phyloP scores from a whole-genome alignment of 225 moss, liverwort and hornwort genomes.

The Lunularia cruciata region DNA sequence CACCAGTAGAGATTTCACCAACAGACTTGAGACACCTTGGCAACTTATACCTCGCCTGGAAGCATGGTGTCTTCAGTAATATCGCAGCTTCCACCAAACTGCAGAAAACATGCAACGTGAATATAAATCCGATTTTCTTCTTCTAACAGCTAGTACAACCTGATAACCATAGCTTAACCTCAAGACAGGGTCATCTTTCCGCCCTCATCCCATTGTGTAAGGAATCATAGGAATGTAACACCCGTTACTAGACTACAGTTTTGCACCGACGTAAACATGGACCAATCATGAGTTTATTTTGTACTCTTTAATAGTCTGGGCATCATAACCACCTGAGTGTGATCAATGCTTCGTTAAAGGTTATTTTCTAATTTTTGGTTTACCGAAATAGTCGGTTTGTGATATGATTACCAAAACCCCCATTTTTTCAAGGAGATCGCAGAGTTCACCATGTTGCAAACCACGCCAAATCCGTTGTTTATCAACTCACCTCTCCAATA shows the following conservation, averaged over 20 bases:
- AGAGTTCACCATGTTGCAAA: not conserved
- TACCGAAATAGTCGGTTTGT: not conserved
- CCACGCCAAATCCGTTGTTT: not conserved
- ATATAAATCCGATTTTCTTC: not conserved
- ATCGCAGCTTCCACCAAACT: conserved; percentile 43
- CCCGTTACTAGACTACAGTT: too few species aligned
- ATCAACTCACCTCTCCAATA: conserved; percentile 60
- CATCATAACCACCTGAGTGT: too few species aligned
- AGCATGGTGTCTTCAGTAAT: conserved; percentile 82
- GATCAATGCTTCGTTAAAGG: not conserved
- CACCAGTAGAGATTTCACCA: not conserved
- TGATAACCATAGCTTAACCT: not conserved
- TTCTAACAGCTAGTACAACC: not conserved
- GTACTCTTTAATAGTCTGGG: too few species aligned
- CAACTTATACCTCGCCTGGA: conserved; percentile 39
- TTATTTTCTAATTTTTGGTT: not conserved
- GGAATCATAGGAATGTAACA: too few species aligned
- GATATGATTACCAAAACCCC: not conserved
- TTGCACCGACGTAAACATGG: not conserved
- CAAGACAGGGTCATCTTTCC: too few species aligned
- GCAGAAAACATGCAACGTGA: conserved; percentile 17
- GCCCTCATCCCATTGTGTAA: too few species aligned
- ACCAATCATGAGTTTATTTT: not conserved
- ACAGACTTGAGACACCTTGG: not conserved
- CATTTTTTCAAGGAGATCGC: not conserved